Percentiles rank a stretch among this genome's conserved stretches.
Conservation (phyloP, 768 basidiomycete species). For the Psilocybe cubensis region DNA sequence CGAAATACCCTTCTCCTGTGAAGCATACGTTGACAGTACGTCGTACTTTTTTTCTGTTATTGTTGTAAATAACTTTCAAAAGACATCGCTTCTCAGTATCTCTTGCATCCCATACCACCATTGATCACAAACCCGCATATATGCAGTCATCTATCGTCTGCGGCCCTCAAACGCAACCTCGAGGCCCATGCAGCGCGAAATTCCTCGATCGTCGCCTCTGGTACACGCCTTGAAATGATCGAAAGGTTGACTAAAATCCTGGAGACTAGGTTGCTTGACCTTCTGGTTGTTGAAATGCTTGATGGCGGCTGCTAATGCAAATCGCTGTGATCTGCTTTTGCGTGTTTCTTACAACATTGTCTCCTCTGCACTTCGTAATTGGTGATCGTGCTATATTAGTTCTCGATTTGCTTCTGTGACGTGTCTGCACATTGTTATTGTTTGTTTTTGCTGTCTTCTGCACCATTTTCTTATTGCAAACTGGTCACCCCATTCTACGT, state of each 20-base stretch:
- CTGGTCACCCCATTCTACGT: neutral
- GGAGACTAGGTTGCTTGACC: slow-evolving; percentile 49
- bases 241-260: slow-evolving; percentile 50
- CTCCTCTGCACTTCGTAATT: too few relatives aligned
- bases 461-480: neutral
- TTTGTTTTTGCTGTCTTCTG: neutral
- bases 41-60: neutral
- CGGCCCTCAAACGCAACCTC: slow-evolving; percentile 60
- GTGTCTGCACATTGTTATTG: neutral
- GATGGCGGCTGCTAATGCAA: slow-evolving; percentile 3
- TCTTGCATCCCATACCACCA: slow-evolving; percentile 49
- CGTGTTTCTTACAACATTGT: too few relatives aligned
- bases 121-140: slow-evolving; percentile 47
- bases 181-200: slow-evolving; percentile 56
- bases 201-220: slow-evolving; percentile 43
- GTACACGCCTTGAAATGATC: slow-evolving; percentile 52
- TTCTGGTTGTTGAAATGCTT: slow-evolving; percentile 48
- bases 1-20: slow-evolving; percentile 57
- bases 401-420: too few relatives aligned
- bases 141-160: slow-evolving; percentile 45
- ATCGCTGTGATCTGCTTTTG: neutral
- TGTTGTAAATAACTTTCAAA: neutral
- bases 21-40: slow-evolving; percentile 57
- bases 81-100: slow-evolving; percentile 55
- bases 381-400: too few relatives aligned